These are phyloP conservation scores for Pachysandra terminalis DNA, from an alignment of 164 flowering plant species.

Conservation along the genomic window DNA sequence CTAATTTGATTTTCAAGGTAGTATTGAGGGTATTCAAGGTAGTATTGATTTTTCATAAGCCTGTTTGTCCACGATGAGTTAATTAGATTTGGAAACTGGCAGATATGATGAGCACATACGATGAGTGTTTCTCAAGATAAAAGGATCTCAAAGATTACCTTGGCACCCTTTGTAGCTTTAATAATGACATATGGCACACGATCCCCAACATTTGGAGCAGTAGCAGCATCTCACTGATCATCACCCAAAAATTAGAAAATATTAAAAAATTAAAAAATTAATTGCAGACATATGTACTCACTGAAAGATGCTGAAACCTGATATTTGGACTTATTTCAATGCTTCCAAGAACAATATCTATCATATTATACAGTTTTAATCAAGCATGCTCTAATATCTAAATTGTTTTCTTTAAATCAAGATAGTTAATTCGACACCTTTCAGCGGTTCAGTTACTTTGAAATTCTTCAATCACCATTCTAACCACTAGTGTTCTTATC, in stretches of 20 bases:
- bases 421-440: no score
- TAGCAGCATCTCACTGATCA: slow-evolving; percentile 95
- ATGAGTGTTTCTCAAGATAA: neutral
- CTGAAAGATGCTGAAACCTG: neutral
- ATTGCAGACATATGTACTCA: neutral
- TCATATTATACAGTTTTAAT: neutral
- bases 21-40: slow-evolving; percentile 84
- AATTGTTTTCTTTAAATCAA: no score
- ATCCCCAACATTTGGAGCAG: slow-evolving; percentile 99
- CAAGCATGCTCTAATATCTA: neutral
- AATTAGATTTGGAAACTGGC: slow-evolving; percentile 2
- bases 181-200: slow-evolving; percentile 97
- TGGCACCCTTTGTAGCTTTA: slow-evolving; percentile 97
- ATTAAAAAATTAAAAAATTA: neutral
- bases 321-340: neutral
- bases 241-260: neutral
- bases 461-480: no score
- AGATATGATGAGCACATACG: neutral
- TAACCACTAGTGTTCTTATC: no score
- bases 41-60: slow-evolving; percentile 97
- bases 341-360: neutral
- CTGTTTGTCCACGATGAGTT: slow-evolving; percentile 40
- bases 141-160: slow-evolving; percentile 46
- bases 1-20: slow-evolving; percentile 94
- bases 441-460: no score